A percentile compares a stretch with the other conserved stretches of the same genome.
Conservation (phyloP, 495 filamentous ascomycete genomes). For the Penicillium cinerascens region DNA sequence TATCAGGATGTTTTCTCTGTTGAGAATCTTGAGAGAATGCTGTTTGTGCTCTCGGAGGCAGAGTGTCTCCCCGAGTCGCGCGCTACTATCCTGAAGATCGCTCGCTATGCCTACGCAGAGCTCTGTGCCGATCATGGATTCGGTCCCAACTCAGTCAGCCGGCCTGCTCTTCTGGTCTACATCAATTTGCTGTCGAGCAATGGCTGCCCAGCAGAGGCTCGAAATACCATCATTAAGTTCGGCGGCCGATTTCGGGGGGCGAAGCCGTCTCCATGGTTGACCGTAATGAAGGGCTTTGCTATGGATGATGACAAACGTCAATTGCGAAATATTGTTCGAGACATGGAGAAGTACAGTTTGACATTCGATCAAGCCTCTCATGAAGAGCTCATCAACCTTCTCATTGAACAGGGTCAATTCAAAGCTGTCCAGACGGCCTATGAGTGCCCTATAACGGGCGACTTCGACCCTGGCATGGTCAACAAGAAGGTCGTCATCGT, state of each 20-base stretch:
- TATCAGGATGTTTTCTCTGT: conserved; percentile 43
- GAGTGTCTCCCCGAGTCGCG: conserved; percentile 35
- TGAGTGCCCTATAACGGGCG: conserved; percentile 48
- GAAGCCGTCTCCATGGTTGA: conserved; percentile 51
- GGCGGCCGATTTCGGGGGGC: conserved; percentile 30
- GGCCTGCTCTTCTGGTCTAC: conserved; percentile 46
- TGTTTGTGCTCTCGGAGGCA: conserved; percentile 37
- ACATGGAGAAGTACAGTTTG: conserved; percentile 28
- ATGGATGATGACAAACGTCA: conserved; percentile 54
- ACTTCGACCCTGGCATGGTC: conserved; percentile 35
- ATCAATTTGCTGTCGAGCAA: conserved; percentile 55
- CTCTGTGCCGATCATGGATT: conserved; percentile 42
- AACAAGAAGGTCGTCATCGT: conserved; percentile 34
- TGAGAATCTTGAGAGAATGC: conserved; percentile 48
- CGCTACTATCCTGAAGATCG: conserved; percentile 44
- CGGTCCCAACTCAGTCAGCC: conserved; percentile 31
- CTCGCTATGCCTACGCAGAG: conserved; percentile 54
- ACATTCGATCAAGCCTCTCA: conserved; percentile 37
- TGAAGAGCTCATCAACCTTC: conserved; percentile 33
- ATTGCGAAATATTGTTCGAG: conserved; percentile 28
- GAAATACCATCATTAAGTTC: conserved; percentile 45
- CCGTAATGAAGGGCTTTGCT: conserved; percentile 63
- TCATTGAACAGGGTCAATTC: conserved; percentile 37
- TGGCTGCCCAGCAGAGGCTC: conserved; percentile 58
- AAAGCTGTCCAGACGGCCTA: conserved; percentile 48